Base-by-base conservation (phyloP, 2,329 filamentous ascomycete genomes). In the Verticillium tricorpus region DNA sequence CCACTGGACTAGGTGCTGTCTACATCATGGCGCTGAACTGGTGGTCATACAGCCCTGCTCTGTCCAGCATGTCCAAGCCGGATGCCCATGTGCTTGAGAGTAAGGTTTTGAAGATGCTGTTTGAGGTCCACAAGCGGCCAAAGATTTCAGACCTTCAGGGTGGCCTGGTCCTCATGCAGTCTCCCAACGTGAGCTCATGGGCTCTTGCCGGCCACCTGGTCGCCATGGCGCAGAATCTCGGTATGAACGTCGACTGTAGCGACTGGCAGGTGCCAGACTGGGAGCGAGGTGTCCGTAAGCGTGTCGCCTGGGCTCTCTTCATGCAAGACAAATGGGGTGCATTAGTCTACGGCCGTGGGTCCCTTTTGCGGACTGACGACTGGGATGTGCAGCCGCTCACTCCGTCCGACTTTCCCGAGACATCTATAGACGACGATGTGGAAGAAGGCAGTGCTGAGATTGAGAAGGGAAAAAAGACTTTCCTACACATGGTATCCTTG, bases 251-350 rank as follows among this genome's bases (percentile, higher is more conserved):
- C 0, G 82, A 86, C 65, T 83, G 82, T 59, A 78, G 80, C 0
- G 72, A 76, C 32, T 86, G 84, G 84, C 73, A 77, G 15, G 78
- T 86, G 50, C 82, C 82, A 3, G 69, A 71, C 8, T 85, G 82
- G 81, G 84, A 86, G 66, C 77, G 80, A 59, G 79, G 82, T 1
- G 69, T 85, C 15, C 75, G 84, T n/a, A 83, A 81, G 66, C 74
- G 84, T n/a, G 70, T 86, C 6, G 82, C 80, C 1, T 87, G 84
- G 84, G 82, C 78, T 6, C 70, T 84, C 0, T 85, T 77, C 66
- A 82, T 85, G 73, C 83, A 86, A 66, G 84, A 86, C 65, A 84
- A 81, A 69, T 86, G 80, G 83, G 78, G 80, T 4, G 77, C 80
- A 4, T 71, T 85, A 34, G 78, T 82, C 11, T 80, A 82, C 67